phyloP scores from a whole-genome alignment of 768 basidiomycete genomes.

The Pleurotus sapidus region DNA sequence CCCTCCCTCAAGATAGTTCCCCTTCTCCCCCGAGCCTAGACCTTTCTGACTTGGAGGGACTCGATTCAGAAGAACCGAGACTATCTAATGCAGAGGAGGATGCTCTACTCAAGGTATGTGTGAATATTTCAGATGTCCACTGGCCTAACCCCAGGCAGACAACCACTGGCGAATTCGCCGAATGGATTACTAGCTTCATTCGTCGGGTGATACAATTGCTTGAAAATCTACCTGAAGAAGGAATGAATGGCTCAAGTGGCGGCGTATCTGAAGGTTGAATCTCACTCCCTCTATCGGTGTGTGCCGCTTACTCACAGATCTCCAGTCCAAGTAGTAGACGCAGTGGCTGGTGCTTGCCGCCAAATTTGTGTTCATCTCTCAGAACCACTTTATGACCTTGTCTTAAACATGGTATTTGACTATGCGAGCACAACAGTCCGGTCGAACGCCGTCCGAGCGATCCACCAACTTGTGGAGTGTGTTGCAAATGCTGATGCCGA shows the following conservation, averaged over 20 bases:
- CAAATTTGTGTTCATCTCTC: slow-evolving; percentile 77
- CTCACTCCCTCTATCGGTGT: not conserved
- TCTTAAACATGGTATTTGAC: slow-evolving; percentile 79
- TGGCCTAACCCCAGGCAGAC: slow-evolving; percentile 30
- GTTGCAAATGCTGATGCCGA: slow-evolving; percentile 76
- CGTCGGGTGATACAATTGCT: slow-evolving; percentile 75
- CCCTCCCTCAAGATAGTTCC: slow-evolving; percentile 23
- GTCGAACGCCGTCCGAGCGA: slow-evolving; percentile 81
- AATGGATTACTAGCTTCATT: slow-evolving; percentile 83
- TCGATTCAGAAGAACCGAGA: slow-evolving; percentile 31
- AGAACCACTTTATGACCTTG: slow-evolving; percentile 73
- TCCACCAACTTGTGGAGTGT: slow-evolving; percentile 84
- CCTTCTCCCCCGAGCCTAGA: slow-evolving; percentile 34
- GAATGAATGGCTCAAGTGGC: slow-evolving; percentile 56
- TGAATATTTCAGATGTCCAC: not conserved
- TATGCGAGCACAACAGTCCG: slow-evolving; percentile 81
- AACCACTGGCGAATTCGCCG: slow-evolving; percentile 71
- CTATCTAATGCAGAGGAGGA: slow-evolving; percentile 69
- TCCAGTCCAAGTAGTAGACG: slow-evolving; percentile 71
- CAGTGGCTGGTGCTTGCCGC: slow-evolving; percentile 71
- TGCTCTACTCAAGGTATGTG: slow-evolving; percentile 49
- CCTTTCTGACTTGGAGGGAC: slow-evolving; percentile 34
- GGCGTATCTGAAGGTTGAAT: slow-evolving; percentile 60
- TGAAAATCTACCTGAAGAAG: slow-evolving; percentile 88
- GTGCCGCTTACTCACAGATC: slow-evolving; percentile 5